These are phyloP conservation scores for Hypoxylon sp. DNA, from an alignment of 2,329 filamentous ascomycete genomes.

Conservation along the genomic window DNA sequence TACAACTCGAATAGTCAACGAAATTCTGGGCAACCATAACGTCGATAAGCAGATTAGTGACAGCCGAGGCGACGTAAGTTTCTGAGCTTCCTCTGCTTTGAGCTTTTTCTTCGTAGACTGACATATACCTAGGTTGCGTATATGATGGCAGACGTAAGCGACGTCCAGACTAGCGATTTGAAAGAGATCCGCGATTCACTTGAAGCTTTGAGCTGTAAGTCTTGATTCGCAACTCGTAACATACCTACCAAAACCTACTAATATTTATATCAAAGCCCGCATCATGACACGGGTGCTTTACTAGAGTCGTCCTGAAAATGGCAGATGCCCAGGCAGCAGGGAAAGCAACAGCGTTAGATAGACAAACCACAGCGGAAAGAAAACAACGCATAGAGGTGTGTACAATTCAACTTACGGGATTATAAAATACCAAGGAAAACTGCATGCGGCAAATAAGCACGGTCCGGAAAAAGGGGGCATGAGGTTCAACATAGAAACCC, in stretches of 20 bases:
- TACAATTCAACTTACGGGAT: constrained; percentile 39
- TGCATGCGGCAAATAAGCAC: constrained; percentile 20
- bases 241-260: constrained; percentile 27
- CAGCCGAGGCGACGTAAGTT: constrained; percentile 83
- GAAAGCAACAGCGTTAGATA: constrained; percentile 24
- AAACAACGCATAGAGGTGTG: constrained; percentile 25
- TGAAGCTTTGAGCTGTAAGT: constrained; percentile 82
- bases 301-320: constrained; percentile 41
- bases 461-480: constrained; percentile 35
- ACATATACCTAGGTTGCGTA: constrained; percentile 75
- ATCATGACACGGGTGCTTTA: constrained; percentile 56
- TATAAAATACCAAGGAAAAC: constrained; percentile 32
- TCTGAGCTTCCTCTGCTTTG: constrained; percentile 1
- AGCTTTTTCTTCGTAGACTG: constrained; percentile 6
- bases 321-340: neutral
- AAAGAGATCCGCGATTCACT: constrained; percentile 86
- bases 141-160: constrained; percentile 96
- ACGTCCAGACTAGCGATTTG: constrained; percentile 82
- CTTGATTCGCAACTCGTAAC: neutral
- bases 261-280: constrained; percentile 46
- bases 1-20: constrained; percentile 74
- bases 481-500: constrained; percentile 37
- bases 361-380: constrained; percentile 8
- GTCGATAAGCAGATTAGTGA: constrained; percentile 99
- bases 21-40: constrained; percentile 93